Evolutionary conservation across 257 asterid genomes (phyloP).

Genomic region (Nicotiana obtusifolia): DNA sequence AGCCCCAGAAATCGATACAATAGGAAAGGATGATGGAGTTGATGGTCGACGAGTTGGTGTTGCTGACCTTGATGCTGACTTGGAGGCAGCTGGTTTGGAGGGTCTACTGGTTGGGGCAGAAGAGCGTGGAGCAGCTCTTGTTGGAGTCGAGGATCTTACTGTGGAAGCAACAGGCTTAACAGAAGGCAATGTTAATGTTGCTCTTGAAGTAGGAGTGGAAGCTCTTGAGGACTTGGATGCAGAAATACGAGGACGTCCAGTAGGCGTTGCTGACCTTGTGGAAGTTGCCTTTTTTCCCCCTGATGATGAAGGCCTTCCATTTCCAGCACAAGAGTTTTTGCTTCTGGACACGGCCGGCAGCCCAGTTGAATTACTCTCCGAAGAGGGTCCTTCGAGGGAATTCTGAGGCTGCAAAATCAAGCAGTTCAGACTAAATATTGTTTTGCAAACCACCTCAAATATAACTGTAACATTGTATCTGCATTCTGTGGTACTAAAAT

Average conservation of each 20-base stretch:
- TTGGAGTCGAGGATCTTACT: constrained; percentile 48
- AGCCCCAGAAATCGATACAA: constrained; percentile 16
- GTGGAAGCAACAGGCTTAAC: constrained; percentile 32
- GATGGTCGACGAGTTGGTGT: constrained; percentile 49
- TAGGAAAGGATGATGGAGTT: constrained; percentile 20
- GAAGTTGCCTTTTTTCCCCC: constrained; percentile 32
- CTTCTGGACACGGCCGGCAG: constrained; percentile 16
- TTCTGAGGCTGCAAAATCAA: constrained; percentile 34
- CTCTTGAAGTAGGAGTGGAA: constrained; percentile 53
- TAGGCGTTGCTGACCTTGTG: constrained; percentile 48
- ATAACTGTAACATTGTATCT: not conserved
- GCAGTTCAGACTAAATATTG: too few relatives aligned
- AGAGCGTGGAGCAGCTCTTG: constrained; percentile 37
- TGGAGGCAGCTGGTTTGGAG: constrained; percentile 29
- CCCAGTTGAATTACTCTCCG: constrained; percentile 14
- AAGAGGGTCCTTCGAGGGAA: constrained; percentile 20
- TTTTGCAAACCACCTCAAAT: not conserved
- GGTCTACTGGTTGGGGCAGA: constrained; percentile 47
- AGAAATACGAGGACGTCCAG: constrained; percentile 37
- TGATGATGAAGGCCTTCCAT: constrained; percentile 38
- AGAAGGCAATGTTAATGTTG: constrained; percentile 34
- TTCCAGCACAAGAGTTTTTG: constrained; percentile 20
- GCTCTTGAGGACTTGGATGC: constrained; percentile 42
- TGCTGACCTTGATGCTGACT: constrained; percentile 43
- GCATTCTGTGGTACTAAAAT: not conserved